These are phyloP conservation scores for Crithidia brevicula DNA, from an alignment of 208 protist species.

Conservation along the genomic window DNA sequence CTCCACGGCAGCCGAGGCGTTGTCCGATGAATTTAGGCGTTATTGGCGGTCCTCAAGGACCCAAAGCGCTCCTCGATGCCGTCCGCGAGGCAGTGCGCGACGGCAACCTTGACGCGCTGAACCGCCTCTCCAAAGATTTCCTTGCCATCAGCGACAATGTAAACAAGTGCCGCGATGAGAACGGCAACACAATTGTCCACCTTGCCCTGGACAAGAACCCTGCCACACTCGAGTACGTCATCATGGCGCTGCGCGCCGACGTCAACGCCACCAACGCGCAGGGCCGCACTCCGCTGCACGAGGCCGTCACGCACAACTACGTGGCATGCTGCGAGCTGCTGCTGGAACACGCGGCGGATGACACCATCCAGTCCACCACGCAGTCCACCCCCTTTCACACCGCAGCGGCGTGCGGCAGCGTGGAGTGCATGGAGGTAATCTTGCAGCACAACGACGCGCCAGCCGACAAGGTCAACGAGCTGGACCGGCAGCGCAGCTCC, in stretches of 20 bases:
- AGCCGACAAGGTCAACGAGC: conserved; percentile 77
- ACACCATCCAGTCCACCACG: conserved; percentile 79
- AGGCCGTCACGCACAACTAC: conserved; percentile 86
- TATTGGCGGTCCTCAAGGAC: conserved; percentile 84
- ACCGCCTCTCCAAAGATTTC: conserved; percentile 74
- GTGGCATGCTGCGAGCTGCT: conserved; percentile 83
- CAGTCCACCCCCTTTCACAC: conserved; percentile 92
- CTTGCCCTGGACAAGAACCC: conserved; percentile 76
- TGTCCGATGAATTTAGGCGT: conserved; percentile 42
- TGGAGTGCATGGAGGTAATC: conserved; percentile 90
- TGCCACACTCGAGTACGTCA: conserved; percentile 66
- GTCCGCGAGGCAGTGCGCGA: conserved; percentile 66
- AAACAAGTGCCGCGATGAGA: conserved; percentile 85
- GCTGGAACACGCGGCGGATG: conserved; percentile 82
- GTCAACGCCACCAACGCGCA: conserved; percentile 85
- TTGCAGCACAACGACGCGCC: conserved; percentile 71
- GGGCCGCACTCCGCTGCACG: conserved; percentile 88
- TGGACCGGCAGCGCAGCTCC: conserved; percentile 82
- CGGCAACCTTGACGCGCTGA: conserved; percentile 75
- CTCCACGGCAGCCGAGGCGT: background rate
- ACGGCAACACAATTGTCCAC: conserved; percentile 87
- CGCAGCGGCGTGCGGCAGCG: conserved; percentile 86
- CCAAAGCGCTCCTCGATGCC: conserved; percentile 86
- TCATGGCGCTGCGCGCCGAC: conserved; percentile 66
- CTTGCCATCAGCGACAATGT: conserved; percentile 80